Evolutionary conservation across 1,284 basidiomycete genomes (phyloP), one percentile per base, ranked within the genome.

Genomic region (Neonothopanus nambi): DNA sequence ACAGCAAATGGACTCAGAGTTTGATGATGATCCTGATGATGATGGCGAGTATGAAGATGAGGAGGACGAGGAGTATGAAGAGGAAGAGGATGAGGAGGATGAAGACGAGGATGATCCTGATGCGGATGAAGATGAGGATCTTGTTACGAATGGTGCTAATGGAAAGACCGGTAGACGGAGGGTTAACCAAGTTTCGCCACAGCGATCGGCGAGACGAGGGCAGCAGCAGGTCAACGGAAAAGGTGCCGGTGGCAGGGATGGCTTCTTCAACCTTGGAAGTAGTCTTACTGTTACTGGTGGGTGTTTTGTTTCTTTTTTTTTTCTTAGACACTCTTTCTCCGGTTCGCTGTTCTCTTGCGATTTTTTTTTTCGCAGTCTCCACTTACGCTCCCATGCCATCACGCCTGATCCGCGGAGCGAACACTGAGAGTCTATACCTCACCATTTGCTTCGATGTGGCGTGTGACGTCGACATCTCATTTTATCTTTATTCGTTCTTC

Each of bases 251-350:
- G 49, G 74, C 69, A 64, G 76, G 71, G 65, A 74, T 61, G 89
- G 91, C 60, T 77, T 91, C 58, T 90, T 93, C 70, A 87, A 85
- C 61, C 84, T 93, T 61, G 87, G 89, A 52, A 85, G 75, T 66
- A 89, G 81, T 64, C 75, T 95, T 30, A 89, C 91, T 50, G 91
- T 93, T 63, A 90, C 93, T 67, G 92, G 91, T 86, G 77, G 5
- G 7, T 35, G 11, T n/a, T 36, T 24, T 28, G 20, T 40, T 43
- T 50, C 35, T 21, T 15, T 33, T 51, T 47, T 33, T 42, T 39
- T 9, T 46, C 13, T 38, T 61, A n/a, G n/a, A n/a, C n/a, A n/a
- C n/a, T 17, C 7, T 42, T 21, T 17, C 21, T 42, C 21, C 26
- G 21, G 21, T 23, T 42, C 17, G 21, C 26, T 24, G 48, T 30